phyloP scores from a whole-genome alignment of 2,329 filamentous ascomycete genomes.

The Sarocladium oryzae region DNA sequence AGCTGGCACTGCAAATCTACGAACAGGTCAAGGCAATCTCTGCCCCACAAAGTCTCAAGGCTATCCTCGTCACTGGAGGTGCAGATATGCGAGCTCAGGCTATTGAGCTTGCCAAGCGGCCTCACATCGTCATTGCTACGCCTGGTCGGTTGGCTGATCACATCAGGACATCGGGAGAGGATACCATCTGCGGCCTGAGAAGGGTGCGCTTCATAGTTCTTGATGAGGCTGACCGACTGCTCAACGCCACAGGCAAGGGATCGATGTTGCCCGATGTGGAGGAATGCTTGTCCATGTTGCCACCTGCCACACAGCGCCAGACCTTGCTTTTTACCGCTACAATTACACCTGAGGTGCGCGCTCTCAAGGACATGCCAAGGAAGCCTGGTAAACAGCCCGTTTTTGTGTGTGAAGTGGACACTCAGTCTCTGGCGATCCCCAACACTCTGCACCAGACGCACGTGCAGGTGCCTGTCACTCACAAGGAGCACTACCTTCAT shows the following conservation, averaged over 20 bases:
- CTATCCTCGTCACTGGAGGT: constrained; percentile 84
- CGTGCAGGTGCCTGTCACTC: constrained; percentile 80
- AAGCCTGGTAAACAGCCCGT: constrained; percentile 66
- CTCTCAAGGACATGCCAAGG: constrained; percentile 70
- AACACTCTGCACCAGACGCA: constrained; percentile 77
- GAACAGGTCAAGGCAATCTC: constrained; percentile 95
- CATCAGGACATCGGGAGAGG: constrained; percentile 82
- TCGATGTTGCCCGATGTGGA: constrained; percentile 95
- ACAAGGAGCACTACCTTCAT: constrained; percentile 93
- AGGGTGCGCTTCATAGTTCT: constrained; percentile 82
- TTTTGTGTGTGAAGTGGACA: constrained; percentile 85
- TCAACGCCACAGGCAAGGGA: constrained; percentile 65
- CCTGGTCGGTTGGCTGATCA: constrained; percentile 91
- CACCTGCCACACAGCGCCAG: constrained; percentile 72
- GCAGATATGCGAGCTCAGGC: constrained; percentile 90
- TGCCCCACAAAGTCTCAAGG: constrained; percentile 78
- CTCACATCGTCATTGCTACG: constrained; percentile 91
- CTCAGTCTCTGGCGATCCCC: constrained; percentile 68
- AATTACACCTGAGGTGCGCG: constrained; percentile 84
- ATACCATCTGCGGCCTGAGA: constrained; percentile 76
- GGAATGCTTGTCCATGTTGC: constrained; percentile 76
- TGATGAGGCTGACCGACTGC: constrained; percentile 88
- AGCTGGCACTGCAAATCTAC: constrained; percentile 91
- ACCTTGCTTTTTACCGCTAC: constrained; percentile 95
- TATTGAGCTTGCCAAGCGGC: constrained; percentile 70